Base-by-base conservation (phyloP, 345 rosid genomes). In the Lumnitzera racemosa region DNA sequence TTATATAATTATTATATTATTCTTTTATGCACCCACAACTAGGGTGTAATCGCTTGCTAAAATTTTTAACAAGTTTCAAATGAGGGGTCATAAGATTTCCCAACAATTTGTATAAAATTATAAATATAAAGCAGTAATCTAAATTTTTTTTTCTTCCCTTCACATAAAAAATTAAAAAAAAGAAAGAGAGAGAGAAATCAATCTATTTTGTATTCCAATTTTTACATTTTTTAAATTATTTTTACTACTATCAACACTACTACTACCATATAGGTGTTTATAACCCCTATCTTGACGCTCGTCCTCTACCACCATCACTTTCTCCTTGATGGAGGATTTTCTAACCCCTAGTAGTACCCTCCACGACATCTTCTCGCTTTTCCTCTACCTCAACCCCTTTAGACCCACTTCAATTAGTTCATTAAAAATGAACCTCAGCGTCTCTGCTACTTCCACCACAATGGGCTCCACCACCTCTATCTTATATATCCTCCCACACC, bases 401-500 rank as follows among this genome's bases (percentile, higher is more conserved):
- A 88, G 91, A 74, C 7, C 43, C 43, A 71, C 74, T 7, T 83
- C 57, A 72, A 74, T 60, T 86, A 83, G 56, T 89, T 75, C 61
- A 20, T 20, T 87, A 77, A 36, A 74, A 75, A 64, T 81, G 67
- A 12, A 75, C 78, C 24, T 59, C 81, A 14, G 72, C 74, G 13
- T 58, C 76, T 15, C 76, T 76, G 2, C 73, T 84, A 52, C 77
- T 89, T 31, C 84, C 86, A 20, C 78, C 68, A 13, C 84, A 71
- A 58, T 80, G 91, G 90, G 68, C 81, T 15, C 74, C 71, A 51
- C 81, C 75, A 15, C 70, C 63, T 16, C 56, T 67, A 17, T 55
- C 69, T 15, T 63, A 20, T 20, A 20, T 20, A 61, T 17, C 65
- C 77, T 12, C 59, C 25, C n/a, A 74, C 74, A 2, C 74, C 84